Conservation (phyloP, 164 flowering plant species). For the Euptelea pleiosperma region DNA sequence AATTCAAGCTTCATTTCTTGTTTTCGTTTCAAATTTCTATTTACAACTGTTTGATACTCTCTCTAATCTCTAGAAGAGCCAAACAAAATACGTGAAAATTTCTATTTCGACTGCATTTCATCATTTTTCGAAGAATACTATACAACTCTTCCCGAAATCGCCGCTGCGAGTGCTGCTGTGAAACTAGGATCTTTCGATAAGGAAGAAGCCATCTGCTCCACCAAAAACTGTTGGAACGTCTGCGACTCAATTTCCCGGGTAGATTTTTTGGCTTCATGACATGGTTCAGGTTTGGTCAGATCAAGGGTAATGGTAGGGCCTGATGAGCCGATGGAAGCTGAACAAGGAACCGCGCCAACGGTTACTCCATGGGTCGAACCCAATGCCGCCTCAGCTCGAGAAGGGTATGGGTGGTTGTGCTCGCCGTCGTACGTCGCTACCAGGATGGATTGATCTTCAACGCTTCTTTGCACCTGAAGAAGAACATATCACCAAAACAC, state of each 20-base stretch:
- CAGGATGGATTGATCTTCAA: slow-evolving; percentile 53
- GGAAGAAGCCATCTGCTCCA: slow-evolving; percentile 64
- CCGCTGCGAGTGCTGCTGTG: slow-evolving; percentile 56
- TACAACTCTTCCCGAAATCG: slow-evolving; percentile 46
- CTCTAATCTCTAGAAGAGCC: neutral
- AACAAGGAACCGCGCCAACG: slow-evolving; percentile 29
- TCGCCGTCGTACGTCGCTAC: slow-evolving; percentile 82
- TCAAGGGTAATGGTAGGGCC: slow-evolving; percentile 43
- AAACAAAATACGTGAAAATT: neutral
- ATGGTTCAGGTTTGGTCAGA: slow-evolving; percentile 37
- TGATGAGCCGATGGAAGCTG: slow-evolving; percentile 27
- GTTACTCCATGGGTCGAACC: slow-evolving; percentile 22
- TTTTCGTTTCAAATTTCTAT: neutral
- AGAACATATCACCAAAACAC: neutral
- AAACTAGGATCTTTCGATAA: slow-evolving; percentile 64
- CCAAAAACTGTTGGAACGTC: slow-evolving; percentile 28
- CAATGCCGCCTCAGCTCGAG: slow-evolving; percentile 26
- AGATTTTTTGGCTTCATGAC: slow-evolving; percentile 7
- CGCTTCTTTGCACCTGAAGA: slow-evolving; percentile 69
- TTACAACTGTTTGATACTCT: neutral
- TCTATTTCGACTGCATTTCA: too few species aligned
- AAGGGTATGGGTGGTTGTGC: slow-evolving; percentile 55
- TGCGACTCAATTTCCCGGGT: slow-evolving; percentile 20
- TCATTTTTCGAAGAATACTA: too few species aligned
- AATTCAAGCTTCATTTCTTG: neutral